Conservation (phyloP, 2,329 filamentous ascomycete species). For the Trichophyton mentagrophytes region DNA sequence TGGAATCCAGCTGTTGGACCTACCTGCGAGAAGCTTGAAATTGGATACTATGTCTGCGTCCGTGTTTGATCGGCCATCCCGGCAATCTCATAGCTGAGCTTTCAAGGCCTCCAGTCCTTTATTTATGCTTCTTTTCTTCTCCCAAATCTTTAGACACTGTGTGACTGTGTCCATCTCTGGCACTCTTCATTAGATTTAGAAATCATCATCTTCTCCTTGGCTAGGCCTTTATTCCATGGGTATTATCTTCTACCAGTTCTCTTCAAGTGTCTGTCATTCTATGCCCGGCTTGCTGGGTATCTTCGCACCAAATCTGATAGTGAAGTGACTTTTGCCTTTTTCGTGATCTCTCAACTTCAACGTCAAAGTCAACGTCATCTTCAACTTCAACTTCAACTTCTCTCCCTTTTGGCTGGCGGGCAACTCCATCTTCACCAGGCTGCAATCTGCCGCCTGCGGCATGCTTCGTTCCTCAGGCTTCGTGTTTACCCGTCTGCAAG, state of each 20-base stretch:
- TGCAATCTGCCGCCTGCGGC: no score
- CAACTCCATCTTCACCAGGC: neutral
- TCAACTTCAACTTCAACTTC: neutral
- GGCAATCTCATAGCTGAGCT: no score
- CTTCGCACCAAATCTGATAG: neutral
- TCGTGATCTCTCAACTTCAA: neutral
- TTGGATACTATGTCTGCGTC: neutral
- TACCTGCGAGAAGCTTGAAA: neutral
- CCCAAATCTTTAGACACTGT: neutral
- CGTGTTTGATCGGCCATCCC: neutral
- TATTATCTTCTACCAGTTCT: no score
- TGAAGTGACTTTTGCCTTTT: neutral
- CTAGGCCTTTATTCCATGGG: no score
- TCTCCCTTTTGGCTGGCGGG: neutral
- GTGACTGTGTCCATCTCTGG: no score
- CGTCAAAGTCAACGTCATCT: neutral
- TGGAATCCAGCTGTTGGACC: neutral
- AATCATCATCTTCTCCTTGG: no score
- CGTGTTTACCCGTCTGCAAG: no score
- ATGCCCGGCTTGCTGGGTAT: no score
- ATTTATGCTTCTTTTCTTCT: neutral
- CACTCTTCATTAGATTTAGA: no score
- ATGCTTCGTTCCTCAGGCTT: no score
- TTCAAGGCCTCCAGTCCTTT: neutral
- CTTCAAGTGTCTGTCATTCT: no score